Evolutionary conservation across 345 rosid species (phyloP).

Genomic region (Aquilaria yunnanensis): DNA sequence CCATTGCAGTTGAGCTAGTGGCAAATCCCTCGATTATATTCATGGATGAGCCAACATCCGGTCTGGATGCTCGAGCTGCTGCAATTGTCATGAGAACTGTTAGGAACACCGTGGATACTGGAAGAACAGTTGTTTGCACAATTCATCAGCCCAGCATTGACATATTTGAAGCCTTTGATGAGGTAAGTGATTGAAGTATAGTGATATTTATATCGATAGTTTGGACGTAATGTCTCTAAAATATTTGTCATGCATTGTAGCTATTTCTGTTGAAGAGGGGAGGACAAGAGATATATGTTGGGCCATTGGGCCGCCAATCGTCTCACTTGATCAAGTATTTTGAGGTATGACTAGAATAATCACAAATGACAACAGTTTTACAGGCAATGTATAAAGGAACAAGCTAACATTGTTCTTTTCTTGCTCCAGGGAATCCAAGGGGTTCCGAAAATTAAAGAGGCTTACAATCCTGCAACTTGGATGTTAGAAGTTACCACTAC

Average conservation of each 20-base stretch:
- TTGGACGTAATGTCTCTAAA: background rate
- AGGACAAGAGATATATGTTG: slow-evolving; percentile 75
- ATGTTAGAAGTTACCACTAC: slow-evolving; percentile 62
- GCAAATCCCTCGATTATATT: slow-evolving; percentile 91
- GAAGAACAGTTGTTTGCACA: slow-evolving; percentile 92
- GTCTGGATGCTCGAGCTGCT: slow-evolving; percentile 93
- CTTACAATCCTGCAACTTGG: slow-evolving; percentile 90
- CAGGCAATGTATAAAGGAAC: background rate
- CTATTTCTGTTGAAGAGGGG: slow-evolving; percentile 66
- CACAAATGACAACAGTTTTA: background rate
- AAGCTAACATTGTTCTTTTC: background rate
- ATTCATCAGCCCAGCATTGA: slow-evolving; percentile 96
- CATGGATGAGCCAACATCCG: slow-evolving; percentile 98
- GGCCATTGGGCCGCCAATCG: slow-evolving; percentile 72
- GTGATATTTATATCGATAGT: no score
- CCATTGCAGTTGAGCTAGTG: slow-evolving; percentile 90
- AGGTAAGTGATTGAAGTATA: slow-evolving; percentile 30
- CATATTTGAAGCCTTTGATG: slow-evolving; percentile 90
- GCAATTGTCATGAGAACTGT: slow-evolving; percentile 94
- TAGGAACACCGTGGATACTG: slow-evolving; percentile 86
- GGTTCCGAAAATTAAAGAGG: slow-evolving; percentile 52
- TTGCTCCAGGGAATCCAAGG: slow-evolving; percentile 45
- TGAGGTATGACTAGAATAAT: slow-evolving; percentile 34
- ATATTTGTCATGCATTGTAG: slow-evolving; percentile 25
- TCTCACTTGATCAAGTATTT: slow-evolving; percentile 51